phyloP scores from a whole-genome alignment of 805 yeast species.

The Vanderwaltozyma polyspora region DNA sequence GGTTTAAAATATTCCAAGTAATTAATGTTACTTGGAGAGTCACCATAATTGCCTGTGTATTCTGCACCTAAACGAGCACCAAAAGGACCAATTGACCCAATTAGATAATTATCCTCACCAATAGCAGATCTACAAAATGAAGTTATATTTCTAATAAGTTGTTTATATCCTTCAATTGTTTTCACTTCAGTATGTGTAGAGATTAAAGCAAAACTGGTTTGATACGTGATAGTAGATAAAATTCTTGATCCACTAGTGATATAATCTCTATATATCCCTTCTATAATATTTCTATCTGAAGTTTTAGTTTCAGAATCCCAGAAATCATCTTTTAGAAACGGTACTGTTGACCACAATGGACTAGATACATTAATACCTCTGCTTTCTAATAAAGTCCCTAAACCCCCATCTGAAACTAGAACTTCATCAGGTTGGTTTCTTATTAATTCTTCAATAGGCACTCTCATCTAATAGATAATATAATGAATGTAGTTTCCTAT shows the following conservation, averaged over 20 bases:
- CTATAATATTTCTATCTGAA: conserved; percentile 33
- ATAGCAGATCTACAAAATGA: conserved; percentile 14
- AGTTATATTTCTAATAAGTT: conserved; percentile 14
- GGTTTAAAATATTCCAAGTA: conserved; percentile 25
- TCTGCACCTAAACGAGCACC: conserved; percentile 64
- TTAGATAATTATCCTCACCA: conserved; percentile 15
- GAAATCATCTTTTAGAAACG: conserved; percentile 28
- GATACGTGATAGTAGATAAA: conserved; percentile 49
- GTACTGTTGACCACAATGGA: conserved; percentile 52
- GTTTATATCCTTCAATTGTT: conserved; percentile 14
- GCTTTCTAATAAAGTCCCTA: conserved; percentile 52
- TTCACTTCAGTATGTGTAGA: conserved; percentile 20
- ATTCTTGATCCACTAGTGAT: conserved; percentile 44
- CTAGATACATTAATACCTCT: conserved; percentile 35
- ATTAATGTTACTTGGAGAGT: conserved; percentile 16
- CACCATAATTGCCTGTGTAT: conserved; percentile 55
- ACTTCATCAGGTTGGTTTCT: conserved; percentile 8
- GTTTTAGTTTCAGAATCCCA: conserved; percentile 14
- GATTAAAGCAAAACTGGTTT: conserved; percentile 37
- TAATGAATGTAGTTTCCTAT: too few species aligned
- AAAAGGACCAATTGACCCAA: conserved; percentile 66
- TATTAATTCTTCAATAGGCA: conserved; percentile 3
- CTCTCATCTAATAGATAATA: background rate
- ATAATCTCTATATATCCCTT: conserved; percentile 40
- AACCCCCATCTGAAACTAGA: conserved; percentile 46